Base-by-base conservation (phyloP, 2,329 filamentous ascomycete species). In the Cadophora luteo-olivacea region DNA sequence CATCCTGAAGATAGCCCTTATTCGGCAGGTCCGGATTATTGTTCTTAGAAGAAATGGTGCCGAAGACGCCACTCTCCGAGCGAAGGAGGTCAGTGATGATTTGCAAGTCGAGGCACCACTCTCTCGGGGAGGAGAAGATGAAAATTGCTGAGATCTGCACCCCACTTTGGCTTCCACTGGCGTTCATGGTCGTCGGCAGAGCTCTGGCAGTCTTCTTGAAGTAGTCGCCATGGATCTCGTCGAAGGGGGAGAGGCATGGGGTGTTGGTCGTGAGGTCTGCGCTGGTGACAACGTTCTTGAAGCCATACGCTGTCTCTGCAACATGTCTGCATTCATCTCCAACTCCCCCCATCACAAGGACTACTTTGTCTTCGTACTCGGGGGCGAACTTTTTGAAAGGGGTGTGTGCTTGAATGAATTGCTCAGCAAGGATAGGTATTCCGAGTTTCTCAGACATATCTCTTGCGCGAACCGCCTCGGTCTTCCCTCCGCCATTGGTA, bases 351-450 rank as follows among this genome's bases (percentile, higher is more conserved):
- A 91, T 86, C 6, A 92, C 90, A 7, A 93, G 84, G 54, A 93
- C 89, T 6, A 89, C 92, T 38, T 70, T 70, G 76, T 87, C 85
- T 83, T 92, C 91, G 84, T 92, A 92, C 79, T 49, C 22, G 22
- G 66, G 61, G 3, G 89, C 82, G 75, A 92, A 81, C 60, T 90
- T 89, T 69, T 88, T 87, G 89, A 92, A 92, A 74, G 90, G 90
- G 5, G 89, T 92, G 83, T 92, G 90, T 1, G 87, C 89, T 79
- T 92, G 90, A 77, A 92, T 91, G 82, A 92, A 92, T 78, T 92
- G 89, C n/a, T 49, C 55, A 32, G 48, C 41, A 36, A 33, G n/a
- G 22, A 64, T 25, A 19, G 38, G 12, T 22, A 64, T 14, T n/a
- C 61, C 66, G 55, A 92, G 83, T 69, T 91, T 90, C 77, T 86